Evolutionary conservation across 306 rosid genomes (phyloP).

Genomic region (Gastrolobium bilobum): DNA sequence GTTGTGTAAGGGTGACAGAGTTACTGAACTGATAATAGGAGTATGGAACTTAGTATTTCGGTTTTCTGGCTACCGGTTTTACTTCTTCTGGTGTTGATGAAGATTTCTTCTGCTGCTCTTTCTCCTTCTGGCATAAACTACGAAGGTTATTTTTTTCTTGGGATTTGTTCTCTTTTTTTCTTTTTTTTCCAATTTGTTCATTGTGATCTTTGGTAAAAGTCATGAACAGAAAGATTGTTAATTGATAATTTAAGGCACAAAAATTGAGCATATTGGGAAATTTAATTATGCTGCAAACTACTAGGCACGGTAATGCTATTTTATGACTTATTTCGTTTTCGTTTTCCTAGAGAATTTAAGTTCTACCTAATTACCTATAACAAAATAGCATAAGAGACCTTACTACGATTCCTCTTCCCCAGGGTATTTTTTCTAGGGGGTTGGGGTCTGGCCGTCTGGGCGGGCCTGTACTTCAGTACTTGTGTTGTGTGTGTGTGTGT

Average conservation of each 20-base stretch:
- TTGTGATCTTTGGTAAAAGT: conserved; percentile 27
- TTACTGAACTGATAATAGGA: conserved; percentile 45
- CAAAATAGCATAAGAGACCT: conserved; percentile 28
- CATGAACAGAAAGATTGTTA: conserved; percentile 31
- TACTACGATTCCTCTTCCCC: conserved; percentile 37
- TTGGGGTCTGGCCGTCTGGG: not conserved
- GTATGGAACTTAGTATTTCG: conserved; percentile 58
- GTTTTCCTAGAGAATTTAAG: conserved; percentile 21
- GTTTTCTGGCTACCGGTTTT: conserved; percentile 64
- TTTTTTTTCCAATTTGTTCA: not conserved
- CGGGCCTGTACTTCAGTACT: not conserved
- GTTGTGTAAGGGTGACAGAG: conserved; percentile 47
- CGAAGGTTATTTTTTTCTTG: conserved; percentile 72
- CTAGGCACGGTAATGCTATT: conserved; percentile 14
- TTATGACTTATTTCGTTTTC: conserved; percentile 14
- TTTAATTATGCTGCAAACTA: conserved; percentile 40
- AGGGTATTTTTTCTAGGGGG: not conserved
- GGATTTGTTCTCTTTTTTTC: not conserved
- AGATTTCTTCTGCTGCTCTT: conserved; percentile 79
- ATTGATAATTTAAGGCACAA: conserved; percentile 35
- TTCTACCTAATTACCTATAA: conserved; percentile 29
- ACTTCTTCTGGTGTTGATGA: conserved; percentile 62
- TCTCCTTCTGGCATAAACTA: conserved; percentile 97
- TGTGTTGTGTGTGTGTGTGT: not conserved
- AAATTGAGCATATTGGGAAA: conserved; percentile 23